Base-by-base conservation (phyloP, 2,329 filamentous ascomycete species). In the Bertia moriformis region DNA sequence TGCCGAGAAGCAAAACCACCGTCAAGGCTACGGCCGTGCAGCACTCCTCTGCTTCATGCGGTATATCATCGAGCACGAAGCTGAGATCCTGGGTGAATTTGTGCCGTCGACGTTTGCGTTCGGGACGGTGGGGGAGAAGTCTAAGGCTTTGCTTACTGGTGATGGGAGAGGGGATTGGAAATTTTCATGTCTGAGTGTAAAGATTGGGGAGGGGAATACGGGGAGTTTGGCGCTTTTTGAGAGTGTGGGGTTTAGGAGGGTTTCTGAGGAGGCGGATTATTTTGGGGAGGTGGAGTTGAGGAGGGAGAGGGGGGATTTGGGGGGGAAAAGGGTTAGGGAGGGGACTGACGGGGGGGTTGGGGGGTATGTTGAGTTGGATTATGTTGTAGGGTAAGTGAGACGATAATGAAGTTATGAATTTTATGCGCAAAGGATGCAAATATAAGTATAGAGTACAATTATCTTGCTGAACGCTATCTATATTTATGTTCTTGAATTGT, bases 271-370 rank as follows among this genome's bases (percentile, higher is more conserved):
- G 40, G 60, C 69, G 18, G 82, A 78, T 54, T 81, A 73, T 54
- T 83, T 83, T 61, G 75, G 75, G 1, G 78, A 83, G 54, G 59
- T 78, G 43, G 78, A 83, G 55, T 49, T 82, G 47, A 54, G 67
- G 14, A 20, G 49, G 40, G 45, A 41, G 14, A 18, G 49, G 40
- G 45, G 41, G 36, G 51, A 55, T 19, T 43, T 63, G 40, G 43
- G 44, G 14, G 29, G 48, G 5, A 48, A 45, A 20, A 47, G 43
- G 30, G 46, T 58, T 27, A 44, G 48, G 35, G 44, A 40, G 36
- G 42, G 51, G 40, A 44, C 62, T 42, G 42, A 44, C 32, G 48
- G 18, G 41, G 55, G 49, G 5, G 45, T 65, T 27, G 43, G 45
- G 12, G 55, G 45, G 1, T 67, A 61, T 52, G 42, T 24, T 20